A percentile compares a stretch with the other conserved stretches of the same genome.
Evolutionary conservation across 2,329 filamentous ascomycete species (phyloP).

Genomic region (Ophiostoma triangulosporum): DNA sequence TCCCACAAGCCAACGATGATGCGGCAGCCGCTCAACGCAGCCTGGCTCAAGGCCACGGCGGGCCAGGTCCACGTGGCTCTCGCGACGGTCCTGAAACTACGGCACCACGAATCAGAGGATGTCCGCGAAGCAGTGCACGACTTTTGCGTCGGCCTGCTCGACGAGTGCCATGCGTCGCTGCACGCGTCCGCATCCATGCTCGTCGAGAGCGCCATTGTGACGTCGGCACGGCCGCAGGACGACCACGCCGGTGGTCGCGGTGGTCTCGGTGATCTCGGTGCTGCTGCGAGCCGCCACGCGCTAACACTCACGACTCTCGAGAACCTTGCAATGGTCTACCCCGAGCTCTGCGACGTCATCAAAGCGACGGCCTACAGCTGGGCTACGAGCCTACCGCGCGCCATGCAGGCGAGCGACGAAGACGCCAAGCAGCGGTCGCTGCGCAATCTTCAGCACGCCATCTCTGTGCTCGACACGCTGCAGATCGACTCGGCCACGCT

Average conservation of each 20-base stretch:
- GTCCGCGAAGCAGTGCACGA: constrained; percentile 54
- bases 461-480: constrained; percentile 49
- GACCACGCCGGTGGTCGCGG: not conserved
- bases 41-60: constrained; percentile 70
- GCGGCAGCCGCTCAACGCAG: constrained; percentile 17
- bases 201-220: constrained; percentile 68
- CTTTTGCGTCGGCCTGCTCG: constrained; percentile 62
- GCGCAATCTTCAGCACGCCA: constrained; percentile 61
- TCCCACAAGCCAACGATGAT: not conserved
- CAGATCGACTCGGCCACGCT: constrained; percentile 52
- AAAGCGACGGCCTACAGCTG: constrained; percentile 65
- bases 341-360: constrained; percentile 39
- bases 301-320: constrained; percentile 37
- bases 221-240: constrained; percentile 10
- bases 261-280: too few species aligned
- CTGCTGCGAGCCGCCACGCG: not conserved
- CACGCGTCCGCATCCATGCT: constrained; percentile 55
- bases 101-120: constrained; percentile 53
- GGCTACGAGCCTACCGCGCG: constrained; percentile 64
- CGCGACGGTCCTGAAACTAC: constrained; percentile 61
- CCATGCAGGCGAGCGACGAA: constrained; percentile 78
- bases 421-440: constrained; percentile 59
- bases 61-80: constrained; percentile 75
- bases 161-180: constrained; percentile 65
- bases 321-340: constrained; percentile 40